A percentile compares a stretch with the other conserved stretches of the same genome.
These are phyloP conservation scores for Xylaria sp. DNA, from an alignment of 2,329 filamentous ascomycete genomes.

Conservation along the genomic window DNA sequence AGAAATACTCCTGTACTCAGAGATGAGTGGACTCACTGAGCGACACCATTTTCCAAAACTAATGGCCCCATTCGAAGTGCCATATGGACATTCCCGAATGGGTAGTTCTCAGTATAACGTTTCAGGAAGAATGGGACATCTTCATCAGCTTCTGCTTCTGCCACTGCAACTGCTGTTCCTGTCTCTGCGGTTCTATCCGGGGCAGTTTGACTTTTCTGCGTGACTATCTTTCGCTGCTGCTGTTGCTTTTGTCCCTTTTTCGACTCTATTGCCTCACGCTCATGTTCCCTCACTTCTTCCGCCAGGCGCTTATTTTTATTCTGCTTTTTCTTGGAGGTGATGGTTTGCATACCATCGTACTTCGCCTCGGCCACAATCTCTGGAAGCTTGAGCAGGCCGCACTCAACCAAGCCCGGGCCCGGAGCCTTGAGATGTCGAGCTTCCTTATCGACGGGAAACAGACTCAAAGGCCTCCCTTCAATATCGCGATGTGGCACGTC, in stretches of 20 bases:
- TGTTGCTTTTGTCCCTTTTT: constrained; percentile 8
- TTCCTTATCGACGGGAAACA: constrained; percentile 17
- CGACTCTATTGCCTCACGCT: constrained; percentile 2
- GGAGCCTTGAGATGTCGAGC: constrained; percentile 11
- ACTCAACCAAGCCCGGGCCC: constrained; percentile 13
- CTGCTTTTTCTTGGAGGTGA: constrained; percentile 12
- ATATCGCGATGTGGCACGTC: constrained; percentile 17
- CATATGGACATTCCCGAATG: constrained; percentile 27
- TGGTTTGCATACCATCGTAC: constrained; percentile 22
- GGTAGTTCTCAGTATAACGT: constrained; percentile 22
- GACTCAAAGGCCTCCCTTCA: constrained; percentile 6
- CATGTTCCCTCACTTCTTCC: constrained; percentile 8
- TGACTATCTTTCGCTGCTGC: constrained; percentile 19
- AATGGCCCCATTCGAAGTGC: constrained; percentile 21
- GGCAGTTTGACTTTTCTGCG: constrained; percentile 7
- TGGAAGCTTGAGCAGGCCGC: constrained; percentile 19
- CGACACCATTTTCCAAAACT: constrained; percentile 21
- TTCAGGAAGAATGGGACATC: constrained; percentile 25
- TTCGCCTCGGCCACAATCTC: constrained; percentile 24
- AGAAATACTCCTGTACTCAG: not conserved
- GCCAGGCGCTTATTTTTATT: not conserved
- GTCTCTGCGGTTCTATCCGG: constrained; percentile 4
- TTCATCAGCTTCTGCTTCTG: constrained; percentile 20
- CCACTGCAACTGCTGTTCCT: constrained; percentile 10
- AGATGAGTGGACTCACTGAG: constrained; percentile 7